Evolutionary conservation across 2,329 filamentous ascomycete genomes (phyloP), one percentile per base, ranked within the genome.

Genomic region (Hymenoscyphus salicellus): DNA sequence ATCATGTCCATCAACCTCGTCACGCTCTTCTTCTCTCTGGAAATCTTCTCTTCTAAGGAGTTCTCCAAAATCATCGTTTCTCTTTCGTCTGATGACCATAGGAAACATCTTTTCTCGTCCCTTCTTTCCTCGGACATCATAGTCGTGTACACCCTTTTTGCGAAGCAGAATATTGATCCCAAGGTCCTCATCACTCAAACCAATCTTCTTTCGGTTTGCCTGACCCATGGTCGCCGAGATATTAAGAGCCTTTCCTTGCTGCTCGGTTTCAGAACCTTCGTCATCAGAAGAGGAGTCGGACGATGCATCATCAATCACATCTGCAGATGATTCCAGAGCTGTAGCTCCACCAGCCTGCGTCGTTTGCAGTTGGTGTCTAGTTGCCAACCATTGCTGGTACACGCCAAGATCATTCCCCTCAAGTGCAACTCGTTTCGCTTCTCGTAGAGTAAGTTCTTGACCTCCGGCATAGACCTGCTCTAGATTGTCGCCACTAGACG

Each of bases 1-100:
- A 58, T 89, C 87, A 60, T 89, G 85, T 14, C 85, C 86, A 49
- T 91, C 89, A 20, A 86, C 83, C 64, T 89, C 87, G 70, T 96
- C 92, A 64, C 92, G 88, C 77, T 98, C 95, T 75, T 99, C 95
- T 0, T 93, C 94, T 64, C 93, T 86, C 1, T 97, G 83, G 74
- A 94, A 99, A 69, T 99, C 95, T 76, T 98, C 95, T 0, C 94
- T 91, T 62, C 93, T 87, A 71, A 99, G 97, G 17, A 96, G 80
- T 69, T 99, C 95, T 65, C 95, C 95, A 77, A 95, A 99, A 69
- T 97, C 94, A 74, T 98, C 95, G 33, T 84, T 86, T 60, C 92
- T 88, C 75, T 88, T 90, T 72, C 91, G 84, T 60, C 92, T 88
- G 28, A 93, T 86, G 0, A 93, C 86, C 61, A 96, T 89, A 0